A percentile compares a stretch with the other conserved stretches of the same genome.
Evolutionary conservation across 2,329 filamentous ascomycete species (phyloP).

Genomic region (Xenoacremonium recifei): DNA sequence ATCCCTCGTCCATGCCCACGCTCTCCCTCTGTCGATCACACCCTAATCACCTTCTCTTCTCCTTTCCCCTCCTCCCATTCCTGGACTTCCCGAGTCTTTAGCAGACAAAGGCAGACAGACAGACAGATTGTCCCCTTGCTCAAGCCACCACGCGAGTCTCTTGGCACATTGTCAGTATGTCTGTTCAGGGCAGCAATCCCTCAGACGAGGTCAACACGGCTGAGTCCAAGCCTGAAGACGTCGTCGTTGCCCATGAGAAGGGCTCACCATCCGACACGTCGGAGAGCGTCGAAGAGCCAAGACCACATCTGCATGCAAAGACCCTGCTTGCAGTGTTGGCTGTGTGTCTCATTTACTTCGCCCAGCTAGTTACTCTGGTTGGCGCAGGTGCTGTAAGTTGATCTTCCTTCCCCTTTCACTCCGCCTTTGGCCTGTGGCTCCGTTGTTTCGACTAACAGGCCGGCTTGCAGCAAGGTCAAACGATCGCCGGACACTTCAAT

Average conservation of each 20-base stretch:
- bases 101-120: too few relatives aligned
- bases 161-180: neutral
- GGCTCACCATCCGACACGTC: neutral
- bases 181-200: neutral
- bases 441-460: neutral
- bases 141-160: too few relatives aligned
- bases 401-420: neutral
- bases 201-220: neutral
- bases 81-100: neutral
- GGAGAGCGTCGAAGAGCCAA: slow-evolving; percentile 1
- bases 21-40: neutral
- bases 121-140: neutral
- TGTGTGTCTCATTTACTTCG: slow-evolving; percentile 35
- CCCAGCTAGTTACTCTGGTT: slow-evolving; percentile 33
- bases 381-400: slow-evolving; percentile 32
- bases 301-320: slow-evolving; percentile 1
- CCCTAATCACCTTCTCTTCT: too few relatives aligned
- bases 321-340: slow-evolving; percentile 34
- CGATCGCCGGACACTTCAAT: slow-evolving; percentile 28
- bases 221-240: neutral
- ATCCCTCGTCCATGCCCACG: neutral
- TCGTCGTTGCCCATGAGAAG: neutral
- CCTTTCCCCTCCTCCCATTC: neutral
- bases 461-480: slow-evolving; percentile 29
- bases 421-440: neutral